Conservation (phyloP, 805 yeast species). For the Wickerhamomyces xylosicus region DNA sequence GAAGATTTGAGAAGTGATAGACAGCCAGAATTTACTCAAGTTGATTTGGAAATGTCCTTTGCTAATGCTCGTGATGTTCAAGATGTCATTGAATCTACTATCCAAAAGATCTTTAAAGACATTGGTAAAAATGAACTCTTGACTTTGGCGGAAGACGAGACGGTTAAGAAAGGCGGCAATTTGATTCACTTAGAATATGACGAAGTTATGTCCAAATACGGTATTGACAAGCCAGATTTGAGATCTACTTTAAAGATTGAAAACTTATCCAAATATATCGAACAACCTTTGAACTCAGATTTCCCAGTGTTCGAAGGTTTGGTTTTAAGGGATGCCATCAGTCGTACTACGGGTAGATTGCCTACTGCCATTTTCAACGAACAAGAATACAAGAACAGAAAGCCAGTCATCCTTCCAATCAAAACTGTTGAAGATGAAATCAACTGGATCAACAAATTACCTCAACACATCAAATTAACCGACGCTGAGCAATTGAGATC, state of each 20-base stretch:
- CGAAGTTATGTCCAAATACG: conserved; percentile 64
- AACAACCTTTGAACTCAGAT: conserved; percentile 24
- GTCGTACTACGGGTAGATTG: too few species aligned
- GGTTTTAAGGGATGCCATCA: conserved; percentile 46
- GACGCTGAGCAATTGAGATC: conserved; percentile 21
- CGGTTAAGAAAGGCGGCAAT: conserved; percentile 9
- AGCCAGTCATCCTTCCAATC: conserved; percentile 48
- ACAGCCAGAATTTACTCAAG: conserved; percentile 96
- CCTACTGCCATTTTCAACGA: conserved; percentile 32
- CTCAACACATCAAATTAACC: conserved; percentile 22
- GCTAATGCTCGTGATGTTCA: conserved; percentile 61
- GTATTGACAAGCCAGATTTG: conserved; percentile 92
- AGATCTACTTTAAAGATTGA: conserved; percentile 39
- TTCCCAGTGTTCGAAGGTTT: conserved; percentile 73
- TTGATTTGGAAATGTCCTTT: conserved; percentile 92
- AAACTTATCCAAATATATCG: conserved; percentile 15
- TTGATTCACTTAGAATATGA: conserved; percentile 46
- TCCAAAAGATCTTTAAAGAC: conserved; percentile 44
- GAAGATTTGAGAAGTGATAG: conserved; percentile 92
- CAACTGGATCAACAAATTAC: conserved; percentile 33
- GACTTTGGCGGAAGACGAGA: conserved; percentile 8
- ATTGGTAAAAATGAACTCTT: conserved; percentile 25
- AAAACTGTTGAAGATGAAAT: conserved; percentile 26
- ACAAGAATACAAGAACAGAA: conserved; percentile 41
- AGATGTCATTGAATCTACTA: conserved; percentile 46